Conservation (phyloP, 2,329 filamentous ascomycete genomes). For the Fusarium bactridioides region DNA sequence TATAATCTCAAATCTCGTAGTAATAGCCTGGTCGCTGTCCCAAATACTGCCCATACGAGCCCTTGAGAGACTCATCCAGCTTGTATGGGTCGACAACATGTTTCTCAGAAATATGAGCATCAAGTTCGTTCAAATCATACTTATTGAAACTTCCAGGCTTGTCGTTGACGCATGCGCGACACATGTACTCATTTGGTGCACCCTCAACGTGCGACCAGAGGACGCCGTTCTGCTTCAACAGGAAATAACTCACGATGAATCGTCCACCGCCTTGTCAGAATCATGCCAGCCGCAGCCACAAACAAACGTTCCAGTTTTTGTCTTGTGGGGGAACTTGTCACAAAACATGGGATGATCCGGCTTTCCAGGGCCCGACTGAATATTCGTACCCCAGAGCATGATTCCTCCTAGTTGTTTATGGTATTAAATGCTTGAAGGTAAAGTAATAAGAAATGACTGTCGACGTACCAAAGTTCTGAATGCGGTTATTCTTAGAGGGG, state of each 20-base stretch:
- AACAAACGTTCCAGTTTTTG: neutral
- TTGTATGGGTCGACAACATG: neutral
- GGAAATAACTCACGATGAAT: neutral
- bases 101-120: neutral
- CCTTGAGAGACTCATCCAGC: neutral
- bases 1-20: neutral
- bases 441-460: fast-evolving
- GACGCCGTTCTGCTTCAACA: neutral
- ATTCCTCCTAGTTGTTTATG: neutral
- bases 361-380: neutral
- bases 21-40: neutral
- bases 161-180: neutral
- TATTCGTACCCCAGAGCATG: neutral
- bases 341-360: neutral
- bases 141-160: neutral
- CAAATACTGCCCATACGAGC: neutral
- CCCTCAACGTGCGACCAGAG: neutral
- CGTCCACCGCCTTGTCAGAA: neutral
- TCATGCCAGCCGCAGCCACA: neutral
- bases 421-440: neutral
- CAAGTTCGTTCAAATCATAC: neutral
- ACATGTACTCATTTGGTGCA: neutral
- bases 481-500: neutral
- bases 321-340: neutral
- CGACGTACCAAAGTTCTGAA: neutral